Conservation (phyloP, 2,329 filamentous ascomycete species). For the Aschersonia sp. region DNA sequence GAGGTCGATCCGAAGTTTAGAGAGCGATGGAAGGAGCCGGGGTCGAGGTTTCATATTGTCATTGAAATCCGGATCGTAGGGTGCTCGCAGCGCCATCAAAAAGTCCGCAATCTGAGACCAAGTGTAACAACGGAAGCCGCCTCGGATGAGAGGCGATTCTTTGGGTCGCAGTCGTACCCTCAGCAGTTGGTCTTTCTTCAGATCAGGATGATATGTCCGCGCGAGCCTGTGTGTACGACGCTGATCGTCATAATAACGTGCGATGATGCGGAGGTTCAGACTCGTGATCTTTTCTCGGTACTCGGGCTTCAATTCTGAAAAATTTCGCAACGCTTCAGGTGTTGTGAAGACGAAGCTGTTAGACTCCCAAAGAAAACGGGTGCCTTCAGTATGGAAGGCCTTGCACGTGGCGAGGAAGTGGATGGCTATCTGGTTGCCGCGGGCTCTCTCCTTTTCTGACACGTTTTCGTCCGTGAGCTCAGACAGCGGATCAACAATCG, state of each 20-base stretch:
- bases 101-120: constrained; percentile 41
- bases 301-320: constrained; percentile 27
- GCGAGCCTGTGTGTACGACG: constrained; percentile 25
- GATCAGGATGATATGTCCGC: constrained; percentile 25
- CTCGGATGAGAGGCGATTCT: constrained; percentile 30
- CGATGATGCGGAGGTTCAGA: constrained; percentile 37
- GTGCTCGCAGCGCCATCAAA: constrained; percentile 32
- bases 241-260: constrained; percentile 39
- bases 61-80: constrained; percentile 26
- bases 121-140: constrained; percentile 38
- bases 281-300: constrained; percentile 29
- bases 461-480: constrained; percentile 26
- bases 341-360: constrained; percentile 41
- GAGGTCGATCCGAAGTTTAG: constrained; percentile 34
- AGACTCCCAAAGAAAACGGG: constrained; percentile 31
- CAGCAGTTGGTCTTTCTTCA: constrained; percentile 26
- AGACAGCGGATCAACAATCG: constrained; percentile 40
- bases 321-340: constrained; percentile 31
- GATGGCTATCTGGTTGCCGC: constrained; percentile 35
- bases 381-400: constrained; percentile 33
- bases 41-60: constrained; percentile 21
- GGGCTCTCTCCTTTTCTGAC: constrained; percentile 25
- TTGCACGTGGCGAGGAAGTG: constrained; percentile 37
- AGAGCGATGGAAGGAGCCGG: constrained; percentile 31
- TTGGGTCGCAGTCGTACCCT: constrained; percentile 26